phyloP scores from a whole-genome alignment of 176 grass and related monocot species.

The Hyparrhenia diplandra region DNA sequence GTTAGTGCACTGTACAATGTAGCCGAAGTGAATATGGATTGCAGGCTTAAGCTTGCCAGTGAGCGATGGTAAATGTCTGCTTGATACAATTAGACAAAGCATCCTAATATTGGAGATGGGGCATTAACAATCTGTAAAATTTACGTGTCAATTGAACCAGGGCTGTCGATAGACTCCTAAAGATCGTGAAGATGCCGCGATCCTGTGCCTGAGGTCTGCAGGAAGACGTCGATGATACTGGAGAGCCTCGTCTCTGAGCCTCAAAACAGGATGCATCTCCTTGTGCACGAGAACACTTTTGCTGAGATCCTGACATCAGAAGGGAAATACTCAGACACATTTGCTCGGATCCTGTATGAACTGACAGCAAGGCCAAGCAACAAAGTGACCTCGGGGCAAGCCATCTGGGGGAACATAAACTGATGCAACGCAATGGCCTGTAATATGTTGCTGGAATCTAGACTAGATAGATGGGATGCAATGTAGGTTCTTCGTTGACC shows the following conservation, averaged over 20 bases:
- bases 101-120: neutral
- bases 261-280: slow-evolving; percentile 76
- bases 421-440: slow-evolving; percentile 7
- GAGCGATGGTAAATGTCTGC: slow-evolving; percentile 69
- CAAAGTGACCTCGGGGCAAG: slow-evolving; percentile 67
- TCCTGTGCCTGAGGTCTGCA: slow-evolving; percentile 75
- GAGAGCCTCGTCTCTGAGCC: slow-evolving; percentile 91
- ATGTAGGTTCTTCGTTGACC: slow-evolving; percentile 4
- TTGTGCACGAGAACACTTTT: slow-evolving; percentile 88
- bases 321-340: slow-evolving; percentile 84
- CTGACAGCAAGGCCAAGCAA: slow-evolving; percentile 81
- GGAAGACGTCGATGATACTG: slow-evolving; percentile 88
- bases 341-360: slow-evolving; percentile 84
- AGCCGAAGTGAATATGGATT: slow-evolving; percentile 96
- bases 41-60: slow-evolving; percentile 79
- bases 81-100: slow-evolving; percentile 10
- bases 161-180: slow-evolving; percentile 93
- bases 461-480: neutral
- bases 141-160: slow-evolving; percentile 41
- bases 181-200: slow-evolving; percentile 78
- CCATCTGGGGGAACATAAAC: slow-evolving; percentile 94
- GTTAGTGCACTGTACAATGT: slow-evolving; percentile 92
- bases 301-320: slow-evolving; percentile 84
- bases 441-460: slow-evolving; percentile 2
- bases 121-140: neutral